Evolutionary conservation across 805 yeast species (phyloP).

Genomic region (Torulaspora indica): DNA sequence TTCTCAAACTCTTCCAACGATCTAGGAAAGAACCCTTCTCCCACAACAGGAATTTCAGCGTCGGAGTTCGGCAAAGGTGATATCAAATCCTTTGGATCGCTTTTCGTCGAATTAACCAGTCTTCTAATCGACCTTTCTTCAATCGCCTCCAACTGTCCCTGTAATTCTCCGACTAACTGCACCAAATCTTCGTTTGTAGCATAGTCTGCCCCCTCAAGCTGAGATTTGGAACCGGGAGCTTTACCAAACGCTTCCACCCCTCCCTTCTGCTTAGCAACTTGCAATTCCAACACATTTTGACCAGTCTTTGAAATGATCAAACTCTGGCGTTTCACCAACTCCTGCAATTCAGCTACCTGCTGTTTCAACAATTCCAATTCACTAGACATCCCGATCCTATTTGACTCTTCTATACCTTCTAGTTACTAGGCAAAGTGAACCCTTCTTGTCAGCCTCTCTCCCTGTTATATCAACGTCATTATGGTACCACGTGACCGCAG

Average conservation of each 20-base stretch:
- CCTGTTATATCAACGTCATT: not conserved
- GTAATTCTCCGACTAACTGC: slow-evolving; percentile 83
- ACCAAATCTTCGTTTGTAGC: slow-evolving; percentile 81
- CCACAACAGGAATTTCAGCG: slow-evolving; percentile 57
- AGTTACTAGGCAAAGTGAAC: not conserved
- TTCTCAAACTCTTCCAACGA: slow-evolving; percentile 50
- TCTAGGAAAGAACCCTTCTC: slow-evolving; percentile 47
- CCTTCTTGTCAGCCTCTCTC: not conserved
- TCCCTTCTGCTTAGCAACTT: slow-evolving; percentile 50
- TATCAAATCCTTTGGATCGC: slow-evolving; percentile 41
- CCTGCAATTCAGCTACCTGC: slow-evolving; percentile 49
- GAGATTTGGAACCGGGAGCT: slow-evolving; percentile 15
- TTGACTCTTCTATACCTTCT: not conserved
- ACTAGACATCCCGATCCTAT: slow-evolving; percentile 17
- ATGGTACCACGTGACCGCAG: not conserved
- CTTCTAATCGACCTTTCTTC: slow-evolving; percentile 77
- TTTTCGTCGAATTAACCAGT: slow-evolving; percentile 55
- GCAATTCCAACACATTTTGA: slow-evolving; percentile 65
- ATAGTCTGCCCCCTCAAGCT: slow-evolving; percentile 49
- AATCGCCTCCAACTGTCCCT: slow-evolving; percentile 72
- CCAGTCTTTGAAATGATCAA: slow-evolving; percentile 71
- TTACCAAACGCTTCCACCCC: slow-evolving; percentile 34
- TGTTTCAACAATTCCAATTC: slow-evolving; percentile 33
- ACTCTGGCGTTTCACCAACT: slow-evolving; percentile 59
- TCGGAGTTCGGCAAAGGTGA: slow-evolving; percentile 75